These are phyloP conservation scores for Saccharomycopsis synnaedendra DNA, from an alignment of 805 yeast genomes.

Conservation along the genomic window DNA sequence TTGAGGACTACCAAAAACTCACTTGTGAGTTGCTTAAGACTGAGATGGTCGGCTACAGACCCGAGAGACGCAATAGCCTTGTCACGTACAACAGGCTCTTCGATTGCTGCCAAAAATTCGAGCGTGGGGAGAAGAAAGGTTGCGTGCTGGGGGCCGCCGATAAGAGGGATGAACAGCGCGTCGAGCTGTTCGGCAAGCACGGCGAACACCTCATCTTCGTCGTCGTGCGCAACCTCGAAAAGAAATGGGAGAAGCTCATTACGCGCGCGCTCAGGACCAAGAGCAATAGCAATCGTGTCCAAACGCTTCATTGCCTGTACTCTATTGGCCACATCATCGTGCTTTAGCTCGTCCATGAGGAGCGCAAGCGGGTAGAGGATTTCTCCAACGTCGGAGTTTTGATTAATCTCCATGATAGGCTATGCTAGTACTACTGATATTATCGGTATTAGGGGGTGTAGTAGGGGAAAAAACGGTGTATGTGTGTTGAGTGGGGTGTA, in stretches of 20 bases:
- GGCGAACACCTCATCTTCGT: slow-evolving; percentile 95
- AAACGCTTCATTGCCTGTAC: slow-evolving; percentile 91
- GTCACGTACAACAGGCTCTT: slow-evolving; percentile 93
- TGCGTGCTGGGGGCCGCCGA: slow-evolving; percentile 73
- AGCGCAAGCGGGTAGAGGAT: slow-evolving; percentile 83
- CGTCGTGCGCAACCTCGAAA: slow-evolving; percentile 81
- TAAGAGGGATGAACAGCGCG: slow-evolving; percentile 75
- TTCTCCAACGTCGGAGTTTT: slow-evolving; percentile 12
- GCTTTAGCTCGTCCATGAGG: slow-evolving; percentile 92
- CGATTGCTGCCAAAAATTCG: slow-evolving; percentile 80
- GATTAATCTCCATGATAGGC: not conserved
- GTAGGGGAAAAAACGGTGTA: no score
- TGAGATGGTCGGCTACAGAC: slow-evolving; percentile 50
- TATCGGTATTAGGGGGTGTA: no score
- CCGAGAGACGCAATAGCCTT: slow-evolving; percentile 84
- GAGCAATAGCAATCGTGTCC: slow-evolving; percentile 88
- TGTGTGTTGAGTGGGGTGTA: no score
- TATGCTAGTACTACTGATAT: not conserved
- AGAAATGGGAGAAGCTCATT: slow-evolving; percentile 83
- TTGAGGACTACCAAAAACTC: slow-evolving; percentile 69
- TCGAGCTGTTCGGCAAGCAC: slow-evolving; percentile 77
- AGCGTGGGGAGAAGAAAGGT: slow-evolving; percentile 50
- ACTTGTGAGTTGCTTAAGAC: slow-evolving; percentile 49
- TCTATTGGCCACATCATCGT: slow-evolving; percentile 89
- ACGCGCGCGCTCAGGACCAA: slow-evolving; percentile 89